Base-by-base conservation (phyloP, 1,139 yeast genomes). In the Barnettozyma hawaiiensis region DNA sequence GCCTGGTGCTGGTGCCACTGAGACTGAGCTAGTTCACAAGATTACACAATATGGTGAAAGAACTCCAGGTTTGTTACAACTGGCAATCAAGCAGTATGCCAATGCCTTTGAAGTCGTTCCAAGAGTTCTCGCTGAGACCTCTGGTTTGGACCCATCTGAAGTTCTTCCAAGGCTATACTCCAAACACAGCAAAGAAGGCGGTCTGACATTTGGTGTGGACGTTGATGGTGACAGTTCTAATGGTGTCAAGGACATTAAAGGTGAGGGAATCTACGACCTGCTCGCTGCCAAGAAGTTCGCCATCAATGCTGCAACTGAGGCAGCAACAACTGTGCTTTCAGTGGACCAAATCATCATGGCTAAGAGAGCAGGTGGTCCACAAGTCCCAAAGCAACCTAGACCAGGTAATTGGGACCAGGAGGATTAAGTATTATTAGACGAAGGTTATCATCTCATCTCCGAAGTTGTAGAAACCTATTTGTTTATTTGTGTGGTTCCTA, bases 331-430 rank as follows among this genome's bases (percentile, higher is more conserved):
- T 3, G 86, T 92, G 42, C 73, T 92, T 51, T 81, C 95, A 20
- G 90, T 89, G 37, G 96, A 86, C 64, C 95, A 85, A 69, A 86
- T 86, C 58, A 85, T 85, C 60, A 87, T 86, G 86, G 95, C 95
- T 39, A 86, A 86, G 75, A 73, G 83, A 71, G 81, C 49, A 2
- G 98, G 98, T 53, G 98, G 98, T 22, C 98, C 98, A 37, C 84
- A 74, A 37, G 80, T 89, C 75, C 96, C 97, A 42, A 63, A 65
- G 44, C 95, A 85, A 61, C 85, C 81, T 54, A 80, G 83, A 62
- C 92, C 94, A 36, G 96, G 96, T 47, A 90, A 90, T 70, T 90
- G 98, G 98, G 98, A 90, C 62, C 95, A 84, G 66, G 97, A 77
- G 47, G 96, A 89, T 67, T 87, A 69, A 55, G 19, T 12, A 29